These are phyloP conservation scores for Backusella luteola DNA, from an alignment of 192 early-diverging fungal genomes.

Conservation along the genomic window DNA sequence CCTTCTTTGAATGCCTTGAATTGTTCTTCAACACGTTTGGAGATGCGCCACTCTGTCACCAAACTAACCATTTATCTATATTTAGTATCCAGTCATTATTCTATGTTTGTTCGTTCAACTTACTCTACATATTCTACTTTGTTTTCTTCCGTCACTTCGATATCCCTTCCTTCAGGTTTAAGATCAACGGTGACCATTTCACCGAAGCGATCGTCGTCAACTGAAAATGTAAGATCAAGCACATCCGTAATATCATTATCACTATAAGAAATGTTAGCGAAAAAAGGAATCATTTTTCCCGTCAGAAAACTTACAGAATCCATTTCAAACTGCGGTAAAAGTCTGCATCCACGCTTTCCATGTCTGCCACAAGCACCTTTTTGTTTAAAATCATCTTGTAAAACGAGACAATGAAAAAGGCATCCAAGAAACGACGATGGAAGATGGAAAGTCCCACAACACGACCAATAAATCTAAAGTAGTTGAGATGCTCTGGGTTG, in stretches of 20 bases:
- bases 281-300: neutral
- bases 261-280: constrained; percentile 32
- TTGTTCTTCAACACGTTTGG: constrained; percentile 92
- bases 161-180: constrained; percentile 83
- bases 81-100: too few species aligned
- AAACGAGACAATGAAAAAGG: constrained; percentile 94
- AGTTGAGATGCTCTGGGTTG: constrained; percentile 97
- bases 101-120: neutral
- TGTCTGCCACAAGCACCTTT: constrained; percentile 83
- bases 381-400: constrained; percentile 96
- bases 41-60: constrained; percentile 87
- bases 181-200: constrained; percentile 86
- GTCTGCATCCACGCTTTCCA: constrained; percentile 95
- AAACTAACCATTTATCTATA: constrained; percentile 33
- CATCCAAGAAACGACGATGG: constrained; percentile 95
- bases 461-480: constrained; percentile 98
- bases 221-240: constrained; percentile 86
- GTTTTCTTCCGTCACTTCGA: constrained; percentile 95
- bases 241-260: constrained; percentile 89
- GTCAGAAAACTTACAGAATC: constrained; percentile 68
- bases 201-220: constrained; percentile 94
- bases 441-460: constrained; percentile 95
- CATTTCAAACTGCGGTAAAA: constrained; percentile 89
- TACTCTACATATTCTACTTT: constrained; percentile 93
- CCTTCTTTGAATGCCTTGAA: constrained; percentile 94